phyloP scores from a whole-genome alignment of 2,329 filamentous ascomycete species.

The Gnomoniopsis sp. region DNA sequence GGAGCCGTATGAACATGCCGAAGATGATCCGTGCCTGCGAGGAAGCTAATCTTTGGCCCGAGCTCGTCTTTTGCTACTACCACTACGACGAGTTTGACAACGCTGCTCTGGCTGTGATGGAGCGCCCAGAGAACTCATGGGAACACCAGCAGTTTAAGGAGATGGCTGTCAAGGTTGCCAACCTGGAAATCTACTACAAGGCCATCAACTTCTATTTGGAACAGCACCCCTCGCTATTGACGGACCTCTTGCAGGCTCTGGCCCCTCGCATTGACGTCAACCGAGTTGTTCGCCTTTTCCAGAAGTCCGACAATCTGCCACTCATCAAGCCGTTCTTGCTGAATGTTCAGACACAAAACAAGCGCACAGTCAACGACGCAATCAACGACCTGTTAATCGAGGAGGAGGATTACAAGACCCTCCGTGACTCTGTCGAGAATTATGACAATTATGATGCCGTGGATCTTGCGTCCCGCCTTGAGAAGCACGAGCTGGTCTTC shows the following conservation, averaged over 20 bases:
- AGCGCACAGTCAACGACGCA: slow-evolving; percentile 95
- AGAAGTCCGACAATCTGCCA: slow-evolving; percentile 96
- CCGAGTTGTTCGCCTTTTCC: slow-evolving; percentile 98
- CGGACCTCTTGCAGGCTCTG: slow-evolving; percentile 88
- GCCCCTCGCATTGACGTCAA: slow-evolving; percentile 97
- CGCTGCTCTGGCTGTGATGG: slow-evolving; percentile 94
- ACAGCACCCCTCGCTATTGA: slow-evolving; percentile 91
- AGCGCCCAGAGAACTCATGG: slow-evolving; percentile 95
- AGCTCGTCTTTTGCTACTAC: slow-evolving; percentile 95
- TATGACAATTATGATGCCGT: slow-evolving; percentile 99
- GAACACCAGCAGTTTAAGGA: slow-evolving; percentile 99
- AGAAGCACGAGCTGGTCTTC: slow-evolving; percentile 98
- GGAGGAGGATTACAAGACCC: slow-evolving; percentile 98
- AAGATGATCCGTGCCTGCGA: slow-evolving; percentile 94
- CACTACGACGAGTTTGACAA: slow-evolving; percentile 99
- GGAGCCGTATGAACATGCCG: slow-evolving; percentile 95
- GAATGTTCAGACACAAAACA: slow-evolving; percentile 95
- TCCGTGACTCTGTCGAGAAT: slow-evolving; percentile 95
- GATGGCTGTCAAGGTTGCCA: slow-evolving; percentile 94
- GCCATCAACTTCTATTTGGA: slow-evolving; percentile 96
- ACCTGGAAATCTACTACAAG: slow-evolving; percentile 98
- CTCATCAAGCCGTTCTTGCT: slow-evolving; percentile 98
- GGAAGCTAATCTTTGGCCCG: slow-evolving; percentile 94
- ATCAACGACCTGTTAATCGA: slow-evolving; percentile 98
- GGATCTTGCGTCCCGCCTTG: slow-evolving; percentile 83